These are phyloP conservation scores for Populus tremula DNA, from an alignment of 345 rosid genomes.

Conservation along the genomic window DNA sequence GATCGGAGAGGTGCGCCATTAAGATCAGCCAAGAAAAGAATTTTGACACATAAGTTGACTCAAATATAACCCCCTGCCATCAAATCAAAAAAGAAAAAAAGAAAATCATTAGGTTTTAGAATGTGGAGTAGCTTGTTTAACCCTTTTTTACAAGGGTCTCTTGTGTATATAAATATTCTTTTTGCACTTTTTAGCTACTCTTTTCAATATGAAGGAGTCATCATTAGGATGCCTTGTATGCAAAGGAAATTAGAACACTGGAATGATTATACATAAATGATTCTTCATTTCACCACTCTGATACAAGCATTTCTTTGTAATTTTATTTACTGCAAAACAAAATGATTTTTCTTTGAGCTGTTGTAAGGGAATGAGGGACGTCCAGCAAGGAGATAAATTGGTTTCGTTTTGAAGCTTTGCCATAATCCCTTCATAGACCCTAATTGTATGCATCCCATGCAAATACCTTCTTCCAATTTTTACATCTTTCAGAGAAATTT, in stretches of 20 bases:
- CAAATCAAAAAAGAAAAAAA: background rate
- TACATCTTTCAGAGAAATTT: background rate
- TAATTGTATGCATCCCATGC: background rate
- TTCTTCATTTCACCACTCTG: background rate
- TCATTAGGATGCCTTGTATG: background rate
- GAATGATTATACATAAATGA: slow-evolving; percentile 1
- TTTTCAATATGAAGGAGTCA: background rate
- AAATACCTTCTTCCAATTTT: too few species aligned
- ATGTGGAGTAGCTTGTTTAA: background rate
- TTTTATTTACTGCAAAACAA: background rate
- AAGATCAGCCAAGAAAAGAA: too few species aligned
- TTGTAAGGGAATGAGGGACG: background rate
- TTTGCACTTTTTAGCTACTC: background rate
- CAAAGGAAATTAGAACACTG: slow-evolving; percentile 7
- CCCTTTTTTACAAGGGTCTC: background rate
- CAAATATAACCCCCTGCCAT: too few species aligned
- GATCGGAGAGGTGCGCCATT: too few species aligned
- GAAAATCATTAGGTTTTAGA: background rate
- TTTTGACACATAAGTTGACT: too few species aligned
- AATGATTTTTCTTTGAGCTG: background rate
- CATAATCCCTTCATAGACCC: background rate
- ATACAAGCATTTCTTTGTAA: background rate
- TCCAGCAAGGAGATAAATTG: background rate
- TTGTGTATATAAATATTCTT: background rate
- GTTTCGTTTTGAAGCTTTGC: too few species aligned